Base-by-base conservation (phyloP, 2,329 filamentous ascomycete genomes). In the Arthrobotrys sinensis region DNA sequence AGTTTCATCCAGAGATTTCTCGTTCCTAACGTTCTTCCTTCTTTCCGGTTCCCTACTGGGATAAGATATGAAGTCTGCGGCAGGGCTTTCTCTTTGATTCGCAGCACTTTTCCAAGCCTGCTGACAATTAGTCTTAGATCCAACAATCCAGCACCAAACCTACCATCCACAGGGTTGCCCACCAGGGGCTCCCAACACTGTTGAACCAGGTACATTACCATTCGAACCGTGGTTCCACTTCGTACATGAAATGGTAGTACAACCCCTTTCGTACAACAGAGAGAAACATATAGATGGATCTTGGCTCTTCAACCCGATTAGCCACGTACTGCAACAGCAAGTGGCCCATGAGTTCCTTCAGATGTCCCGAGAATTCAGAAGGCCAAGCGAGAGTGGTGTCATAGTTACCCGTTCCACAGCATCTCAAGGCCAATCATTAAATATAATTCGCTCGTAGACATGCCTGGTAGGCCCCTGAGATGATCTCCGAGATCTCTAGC, bases 71-170 rank as follows among this genome's bases (percentile, higher is more conserved):
- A 38, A 38, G 12, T 38, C 24, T 28, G 24, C 4, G 24, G 24
- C 24, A 28, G 24, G 24, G 24, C 24, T 28, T 28, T 28, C 24
- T 4, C 24, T 28, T 28, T 4, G 4, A 4, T 28, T 28, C 24
- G 24, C 24, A 28, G 24, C 24, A 28, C 24, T 28, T 28, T 28
- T 4, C 24, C 2, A 28, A 28, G 24, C 24, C 24, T 4, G 24
- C 24, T 28, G 24, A 28, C 24, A 28, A 28, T 28, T 28, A 28
- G 24, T 28, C 24, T 28, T 28, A 60, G 16, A 21, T 3, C 28
- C 34, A 65, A 53, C 55, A n/a, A 65, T 21, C 52, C 48, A 46
- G 57, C 68, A 45, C 34, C n/a, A n/a, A n/a, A n/a, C n/a, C n/a
- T n/a, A n/a, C n/a, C 7, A 38, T 38, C 36, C 8, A 38, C 36